Evolutionary conservation across 768 basidiomycete genomes (phyloP).

Genomic region (Trametes sanguinea): DNA sequence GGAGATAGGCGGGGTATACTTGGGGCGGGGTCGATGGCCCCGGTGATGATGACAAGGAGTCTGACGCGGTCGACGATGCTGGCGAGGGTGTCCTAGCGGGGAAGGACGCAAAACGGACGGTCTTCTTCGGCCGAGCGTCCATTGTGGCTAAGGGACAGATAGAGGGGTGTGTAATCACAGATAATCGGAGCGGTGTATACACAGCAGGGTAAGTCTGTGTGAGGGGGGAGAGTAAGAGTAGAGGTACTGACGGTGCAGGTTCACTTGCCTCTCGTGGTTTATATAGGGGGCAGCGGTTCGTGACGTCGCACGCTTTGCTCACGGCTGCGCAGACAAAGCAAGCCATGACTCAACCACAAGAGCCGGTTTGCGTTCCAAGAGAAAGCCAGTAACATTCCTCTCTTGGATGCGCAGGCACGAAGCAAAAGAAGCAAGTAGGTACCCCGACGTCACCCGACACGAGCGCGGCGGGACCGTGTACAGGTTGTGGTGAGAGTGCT

Average conservation of each 20-base stretch:
- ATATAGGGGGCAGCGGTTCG: constrained; percentile 8
- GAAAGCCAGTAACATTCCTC: background rate
- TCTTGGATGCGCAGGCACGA: background rate
- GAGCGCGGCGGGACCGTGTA: too few species aligned
- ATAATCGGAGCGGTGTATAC: too few species aligned
- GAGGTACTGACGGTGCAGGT: background rate
- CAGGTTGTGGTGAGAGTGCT: too few species aligned
- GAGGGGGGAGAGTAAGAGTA: background rate
- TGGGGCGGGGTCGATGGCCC: constrained; percentile 15
- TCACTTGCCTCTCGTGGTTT: constrained; percentile 4
- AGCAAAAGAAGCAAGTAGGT: too few species aligned
- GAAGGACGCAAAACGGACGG: constrained; percentile 12
- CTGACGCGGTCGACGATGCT: constrained; percentile 14
- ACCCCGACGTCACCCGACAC: too few species aligned
- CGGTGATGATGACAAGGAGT: constrained; percentile 6
- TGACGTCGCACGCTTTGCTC: background rate
- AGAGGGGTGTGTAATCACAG: background rate
- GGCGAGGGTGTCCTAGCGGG: constrained; percentile 18
- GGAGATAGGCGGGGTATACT: background rate
- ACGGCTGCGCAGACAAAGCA: constrained; percentile 15
- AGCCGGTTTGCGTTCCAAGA: too few species aligned
- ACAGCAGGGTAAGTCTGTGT: background rate
- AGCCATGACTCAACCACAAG: background rate
- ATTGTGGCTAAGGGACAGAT: background rate
- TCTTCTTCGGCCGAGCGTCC: constrained; percentile 8